Conservation (phyloP, 1,139 yeast species). For the Nadsonia starkeyi-henricii region DNA sequence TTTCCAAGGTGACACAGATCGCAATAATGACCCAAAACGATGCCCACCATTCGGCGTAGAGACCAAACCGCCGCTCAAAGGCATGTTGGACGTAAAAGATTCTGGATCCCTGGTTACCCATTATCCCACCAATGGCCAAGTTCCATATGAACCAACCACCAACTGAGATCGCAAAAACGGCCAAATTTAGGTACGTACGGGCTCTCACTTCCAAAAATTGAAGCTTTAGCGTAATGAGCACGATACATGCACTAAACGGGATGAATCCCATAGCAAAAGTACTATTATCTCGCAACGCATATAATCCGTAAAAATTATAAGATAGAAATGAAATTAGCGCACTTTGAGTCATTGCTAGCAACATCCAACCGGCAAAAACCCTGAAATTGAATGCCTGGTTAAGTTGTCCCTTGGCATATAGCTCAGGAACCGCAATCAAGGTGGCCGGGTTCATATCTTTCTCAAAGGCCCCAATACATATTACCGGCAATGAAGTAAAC, state of each 20-base stretch:
- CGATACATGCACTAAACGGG: constrained; percentile 55
- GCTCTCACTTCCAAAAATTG: constrained; percentile 77
- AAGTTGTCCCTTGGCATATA: constrained; percentile 64
- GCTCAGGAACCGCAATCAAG: constrained; percentile 78
- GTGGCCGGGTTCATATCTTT: constrained; percentile 84
- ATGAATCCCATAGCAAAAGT: constrained; percentile 72
- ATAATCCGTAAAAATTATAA: constrained; percentile 54
- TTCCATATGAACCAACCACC: constrained; percentile 89
- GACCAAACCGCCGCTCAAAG: constrained; percentile 56
- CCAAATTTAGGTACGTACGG: constrained; percentile 57
- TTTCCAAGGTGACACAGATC: constrained; percentile 44
- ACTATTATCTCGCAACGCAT: constrained; percentile 55
- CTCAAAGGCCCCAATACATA: constrained; percentile 92
- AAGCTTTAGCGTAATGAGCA: constrained; percentile 63
- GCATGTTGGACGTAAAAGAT: constrained; percentile 68
- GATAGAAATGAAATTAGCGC: constrained; percentile 55
- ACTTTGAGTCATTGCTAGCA: constrained; percentile 62
- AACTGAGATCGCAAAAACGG: constrained; percentile 57
- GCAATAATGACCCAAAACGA: constrained; percentile 41
- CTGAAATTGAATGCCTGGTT: constrained; percentile 62
- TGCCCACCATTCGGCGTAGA: constrained; percentile 79
- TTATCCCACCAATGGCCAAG: constrained; percentile 55
- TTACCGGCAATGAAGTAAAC: constrained; percentile 83
- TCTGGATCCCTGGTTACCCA: constrained; percentile 40
- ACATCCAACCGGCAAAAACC: constrained; percentile 66